Evolutionary conservation across 768 basidiomycete species (phyloP), one percentile per base, ranked within the genome.

Genomic region (Paxillus rubicundulus): DNA sequence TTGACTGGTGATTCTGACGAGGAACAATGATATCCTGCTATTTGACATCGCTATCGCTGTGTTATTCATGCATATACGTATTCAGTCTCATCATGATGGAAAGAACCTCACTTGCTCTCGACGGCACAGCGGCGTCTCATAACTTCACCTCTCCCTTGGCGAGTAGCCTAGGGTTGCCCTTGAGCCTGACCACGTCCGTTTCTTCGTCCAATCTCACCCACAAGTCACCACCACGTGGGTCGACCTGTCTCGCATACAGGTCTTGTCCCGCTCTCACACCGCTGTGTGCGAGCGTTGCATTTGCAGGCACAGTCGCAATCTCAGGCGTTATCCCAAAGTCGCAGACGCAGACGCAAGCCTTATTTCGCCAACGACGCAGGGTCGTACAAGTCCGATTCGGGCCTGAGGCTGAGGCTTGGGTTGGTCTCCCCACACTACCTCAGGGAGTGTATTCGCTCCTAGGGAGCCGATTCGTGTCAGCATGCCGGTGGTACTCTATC

Each of bases 181-280:
- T 64, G 33, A 81, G 54, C 24, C 47, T 68, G 16, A 78, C 57
- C 0, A 56, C 57, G 3, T 59, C 61, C n/a, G 54, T 64, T 8
- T 64, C 64, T 34, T 70, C 54, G 6, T 76, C 62, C 68, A 70
- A 79, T 2, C 64, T 49, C 24, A 81, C 57, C 24, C 63, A 71
- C 47, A 82, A 50, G n/a, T 74, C 65, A 2, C 80, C 82, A 10
- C 78, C 77, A 39, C 82, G 66, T 3, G 60, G 54, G 61, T 82
- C 82, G 18, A 82, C 80, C 59, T 81, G 78, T 51, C 63, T 77
- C 6, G 78, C 77, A n/a, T 59, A 57, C 27, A 78, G 68, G 49
- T 72, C 68, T 34, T 70, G 69, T 5, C 65, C 56, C 4, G 57
- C 44, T 18, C 75, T 62, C 14, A 38, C 34, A 9, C 33, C 46